Conservation (phyloP, 2,329 filamentous ascomycete genomes). For the Hypoxylon sp. region DNA sequence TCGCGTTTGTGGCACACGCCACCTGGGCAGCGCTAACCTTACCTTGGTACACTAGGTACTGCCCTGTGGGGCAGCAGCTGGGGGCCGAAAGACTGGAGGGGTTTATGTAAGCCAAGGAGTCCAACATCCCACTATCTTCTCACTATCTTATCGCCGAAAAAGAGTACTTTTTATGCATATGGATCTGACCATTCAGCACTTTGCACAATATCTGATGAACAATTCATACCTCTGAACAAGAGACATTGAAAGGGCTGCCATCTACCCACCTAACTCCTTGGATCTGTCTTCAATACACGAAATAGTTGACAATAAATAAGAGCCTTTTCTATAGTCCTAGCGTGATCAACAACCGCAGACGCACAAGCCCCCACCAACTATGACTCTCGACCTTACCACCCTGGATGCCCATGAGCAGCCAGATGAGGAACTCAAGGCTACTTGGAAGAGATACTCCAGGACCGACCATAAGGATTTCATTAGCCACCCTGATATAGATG, state of each 20-base stretch:
- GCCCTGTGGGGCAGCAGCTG: no score
- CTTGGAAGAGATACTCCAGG: constrained; percentile 83
- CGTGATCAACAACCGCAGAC: background rate
- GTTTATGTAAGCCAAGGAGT: background rate
- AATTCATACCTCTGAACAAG: background rate
- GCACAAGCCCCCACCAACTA: constrained; percentile 41
- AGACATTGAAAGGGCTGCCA: background rate
- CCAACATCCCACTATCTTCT: background rate
- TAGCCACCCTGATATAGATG: constrained; percentile 69
- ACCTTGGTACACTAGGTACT: background rate
- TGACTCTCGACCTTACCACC: constrained; percentile 62
- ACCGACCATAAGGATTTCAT: constrained; percentile 67
- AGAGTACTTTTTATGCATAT: constrained; percentile 11
- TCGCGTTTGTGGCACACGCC: constrained; percentile 40
- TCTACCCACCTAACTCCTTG: background rate
- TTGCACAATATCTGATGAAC: constrained; percentile 8
- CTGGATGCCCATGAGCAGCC: constrained; percentile 85
- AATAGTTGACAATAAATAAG: background rate
- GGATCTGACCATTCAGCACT: background rate
- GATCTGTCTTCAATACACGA: background rate
- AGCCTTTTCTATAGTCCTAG: background rate
- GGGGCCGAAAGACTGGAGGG: background rate
- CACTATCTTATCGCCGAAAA: constrained; percentile 26
- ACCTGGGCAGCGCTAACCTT: background rate
- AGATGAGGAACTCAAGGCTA: constrained; percentile 75